Evolutionary conservation across 2,329 filamentous ascomycete genomes (phyloP).

Genomic region (Mariannaea elegans): DNA sequence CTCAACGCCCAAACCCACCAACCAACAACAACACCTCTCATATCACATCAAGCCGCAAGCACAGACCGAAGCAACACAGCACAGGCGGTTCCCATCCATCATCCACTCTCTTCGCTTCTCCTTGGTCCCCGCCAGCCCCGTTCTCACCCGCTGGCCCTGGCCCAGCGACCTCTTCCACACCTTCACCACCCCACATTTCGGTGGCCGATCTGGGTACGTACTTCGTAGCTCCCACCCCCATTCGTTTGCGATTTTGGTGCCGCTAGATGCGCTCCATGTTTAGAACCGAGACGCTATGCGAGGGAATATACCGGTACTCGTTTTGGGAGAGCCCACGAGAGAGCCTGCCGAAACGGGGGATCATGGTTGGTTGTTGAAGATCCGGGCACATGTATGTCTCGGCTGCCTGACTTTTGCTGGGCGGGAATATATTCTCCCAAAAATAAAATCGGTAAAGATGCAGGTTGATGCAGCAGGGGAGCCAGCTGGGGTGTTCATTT

Average conservation of each 20-base stretch:
- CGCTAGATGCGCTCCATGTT: neutral
- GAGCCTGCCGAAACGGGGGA: constrained; percentile 3
- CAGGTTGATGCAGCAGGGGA: neutral
- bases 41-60: constrained; percentile 6
- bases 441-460: constrained; percentile 1
- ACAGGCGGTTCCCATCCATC: neutral
- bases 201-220: constrained; percentile 23
- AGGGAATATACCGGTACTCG: neutral
- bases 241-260: neutral
- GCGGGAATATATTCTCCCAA: constrained; percentile 6
- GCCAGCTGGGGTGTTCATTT: neutral
- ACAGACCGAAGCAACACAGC: constrained; percentile 3
- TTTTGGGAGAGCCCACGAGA: constrained; percentile 1
- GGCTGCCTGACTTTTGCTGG: constrained; percentile 8
- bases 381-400: neutral
- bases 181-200: constrained; percentile 20
- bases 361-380: neutral
- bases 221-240: neutral
- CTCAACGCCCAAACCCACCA: neutral
- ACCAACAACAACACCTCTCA: neutral
- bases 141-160: constrained; percentile 16
- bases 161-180: constrained; percentile 10
- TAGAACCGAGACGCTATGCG: no score
- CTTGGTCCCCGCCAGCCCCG: constrained; percentile 1
- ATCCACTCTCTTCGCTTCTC: neutral